Evolutionary conservation across 176 grass and related monocot species (phyloP).

Genomic region (Hyparrhenia diplandra): DNA sequence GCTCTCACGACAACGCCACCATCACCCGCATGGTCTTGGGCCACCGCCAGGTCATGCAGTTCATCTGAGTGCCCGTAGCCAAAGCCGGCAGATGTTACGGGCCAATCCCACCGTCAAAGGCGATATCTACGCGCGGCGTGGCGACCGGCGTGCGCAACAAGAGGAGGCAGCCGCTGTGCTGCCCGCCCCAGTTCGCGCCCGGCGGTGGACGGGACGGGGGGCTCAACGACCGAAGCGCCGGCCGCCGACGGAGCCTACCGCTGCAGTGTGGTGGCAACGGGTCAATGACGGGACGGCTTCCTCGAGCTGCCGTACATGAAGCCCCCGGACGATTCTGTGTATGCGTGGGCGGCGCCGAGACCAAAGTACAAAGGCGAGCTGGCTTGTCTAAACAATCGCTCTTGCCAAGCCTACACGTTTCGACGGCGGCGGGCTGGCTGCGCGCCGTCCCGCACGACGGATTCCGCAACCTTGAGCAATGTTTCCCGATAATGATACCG

Average conservation of each 20-base stretch:
- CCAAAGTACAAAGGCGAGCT: background rate
- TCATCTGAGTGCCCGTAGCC: conserved; percentile 13
- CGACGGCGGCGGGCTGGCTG: background rate
- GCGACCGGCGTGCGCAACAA: conserved; percentile 5
- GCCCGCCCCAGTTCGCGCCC: conserved; percentile 29
- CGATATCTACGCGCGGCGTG: conserved; percentile 32
- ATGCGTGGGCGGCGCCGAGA: background rate
- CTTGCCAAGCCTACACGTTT: conserved; percentile 31
- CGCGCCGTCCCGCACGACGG: conserved; percentile 19
- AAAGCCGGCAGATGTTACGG: conserved; percentile 22
- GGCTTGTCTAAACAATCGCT: conserved; percentile 12
- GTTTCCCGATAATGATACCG: too few species aligned
- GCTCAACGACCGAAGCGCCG: conserved; percentile 17
- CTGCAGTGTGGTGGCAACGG: background rate
- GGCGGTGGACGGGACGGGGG: conserved; percentile 7
- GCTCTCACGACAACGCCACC: conserved; percentile 41
- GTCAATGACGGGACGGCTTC: conserved; percentile 6
- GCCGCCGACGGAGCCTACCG: background rate
- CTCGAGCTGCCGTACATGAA: background rate
- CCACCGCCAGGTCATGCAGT: conserved; percentile 26
- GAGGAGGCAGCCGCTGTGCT: conserved; percentile 26
- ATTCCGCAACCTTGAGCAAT: conserved; percentile 16
- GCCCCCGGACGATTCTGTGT: background rate
- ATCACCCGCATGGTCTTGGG: conserved; percentile 39
- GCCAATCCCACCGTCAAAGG: conserved; percentile 31